Evolutionary conservation across 2,329 filamentous ascomycete species (phyloP), one percentile per base, ranked within the genome.

Genomic region (Colletotrichum kahawae): DNA sequence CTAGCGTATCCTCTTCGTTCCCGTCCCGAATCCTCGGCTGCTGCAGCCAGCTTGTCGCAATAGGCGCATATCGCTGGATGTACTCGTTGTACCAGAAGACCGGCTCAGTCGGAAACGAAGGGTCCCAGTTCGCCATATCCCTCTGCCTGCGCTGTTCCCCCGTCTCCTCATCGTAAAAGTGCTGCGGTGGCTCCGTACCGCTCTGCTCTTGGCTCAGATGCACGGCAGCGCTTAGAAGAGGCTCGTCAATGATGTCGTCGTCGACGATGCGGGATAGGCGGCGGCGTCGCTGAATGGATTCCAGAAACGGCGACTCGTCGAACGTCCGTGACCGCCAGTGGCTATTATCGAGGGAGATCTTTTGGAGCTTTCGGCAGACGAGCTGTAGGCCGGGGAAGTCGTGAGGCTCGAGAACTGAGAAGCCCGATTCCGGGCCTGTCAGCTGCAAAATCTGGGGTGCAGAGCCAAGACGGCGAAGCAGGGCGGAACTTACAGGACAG

Each of bases 61-160:
- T 88, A 0, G 93, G 92, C 1, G 92, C 95, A 83, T 96, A 90
- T 38, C 96, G 90, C 68, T 96, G 95, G 77, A 97, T 93, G 81
- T 95, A 98, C 83, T 98, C 96, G 70, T 94, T 90, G 82, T 98
- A 98, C 93, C 95, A 98, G 64, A 94, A 92, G 24, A 96, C 88
- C 54, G 87, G 87, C 84, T 98, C 95, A 6, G 84, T 86, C 0
- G 92, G 90, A 77, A 93, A 95, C 0, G 91, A 91, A 1, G 95
- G 95, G 78, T 98, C 95, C 95, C 95, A 98, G 78, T 95, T 95
- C 6, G 93, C 92, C 80, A 94, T 87, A 72, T 95, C 90, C 65
- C 92, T 89, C 27, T 86, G 84, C 70, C 86, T 77, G 27, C 79
- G 80, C 62, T 77, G 80, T 67, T 79, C 76, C 70, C 70, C 51